Evolutionary conservation across 106 monocot genomes (phyloP), one percentile per base, ranked within the genome.

Genomic region (Acorus calamus): DNA sequence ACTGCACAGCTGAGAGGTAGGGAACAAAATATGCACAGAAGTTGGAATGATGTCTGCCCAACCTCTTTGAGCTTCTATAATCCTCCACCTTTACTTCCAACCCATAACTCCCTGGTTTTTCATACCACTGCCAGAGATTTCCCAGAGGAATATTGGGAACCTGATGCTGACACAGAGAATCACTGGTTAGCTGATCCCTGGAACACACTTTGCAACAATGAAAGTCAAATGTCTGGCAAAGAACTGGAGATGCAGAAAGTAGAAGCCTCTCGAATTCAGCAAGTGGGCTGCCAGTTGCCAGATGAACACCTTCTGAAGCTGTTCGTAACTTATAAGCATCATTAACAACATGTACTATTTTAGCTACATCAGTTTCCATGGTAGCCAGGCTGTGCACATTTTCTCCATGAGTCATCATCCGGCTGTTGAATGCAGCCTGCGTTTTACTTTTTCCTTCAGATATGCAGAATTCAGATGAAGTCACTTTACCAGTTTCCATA

Each of bases 1-100:
- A 69, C 68, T 94, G 93, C 11, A 94, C 78, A 13, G 93, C 89
- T 44, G 93, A 94, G 42, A 94, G 93, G 79, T 78, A 94, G 8
- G 93, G 94, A 45, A 89, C 89, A 68, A 94, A 94, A 73, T 86
- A 86, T 49, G 94, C 86, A 50, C 59, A 69, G 46, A 84, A 83
- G 56, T 71, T 66, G 66, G 10, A 51, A 65, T 28, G 63, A 51
- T 45, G 58, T 45, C 61, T 64, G 6, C 57, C 53, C 46, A 66
- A 62, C 42, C 64, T 73, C 53, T 74, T 79, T 3, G 59, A 61
- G 41, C 58, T 58, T 12, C 55, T 10, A 53, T 63, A 69, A 11
- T 83, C 83, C 5, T 81, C 77, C 43, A 73, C 76, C 68, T 70
- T 89, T 7, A 89, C 86, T 74, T 81, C 86, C 72, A 94, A 70